phyloP scores from a whole-genome alignment of 148 eudicot genomes.

The Hydrangea macrophylla region DNA sequence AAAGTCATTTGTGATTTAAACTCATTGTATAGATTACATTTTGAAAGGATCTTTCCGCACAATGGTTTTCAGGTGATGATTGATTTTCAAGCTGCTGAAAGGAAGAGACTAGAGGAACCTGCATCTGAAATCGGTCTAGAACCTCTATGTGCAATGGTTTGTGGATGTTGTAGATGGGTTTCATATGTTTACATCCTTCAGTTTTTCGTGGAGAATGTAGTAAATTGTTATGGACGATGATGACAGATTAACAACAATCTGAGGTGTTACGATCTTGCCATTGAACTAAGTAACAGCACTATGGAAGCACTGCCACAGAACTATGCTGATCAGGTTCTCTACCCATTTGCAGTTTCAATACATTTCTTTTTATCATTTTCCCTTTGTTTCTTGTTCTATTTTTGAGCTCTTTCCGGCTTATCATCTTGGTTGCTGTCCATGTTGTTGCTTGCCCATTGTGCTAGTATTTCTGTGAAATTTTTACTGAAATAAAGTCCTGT shows the following conservation, averaged over 20 bases:
- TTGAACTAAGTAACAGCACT: constrained; percentile 93
- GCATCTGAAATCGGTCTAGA: constrained; percentile 98
- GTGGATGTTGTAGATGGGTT: constrained; percentile 21
- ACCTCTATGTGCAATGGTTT: constrained; percentile 91
- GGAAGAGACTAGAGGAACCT: constrained; percentile 89
- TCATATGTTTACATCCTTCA: constrained; percentile 2
- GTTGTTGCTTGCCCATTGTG: too few relatives aligned
- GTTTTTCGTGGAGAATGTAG: not conserved
- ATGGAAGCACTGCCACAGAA: constrained; percentile 84
- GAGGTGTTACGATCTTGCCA: constrained; percentile 93
- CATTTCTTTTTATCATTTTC: too few relatives aligned
- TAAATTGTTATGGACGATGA: not conserved
- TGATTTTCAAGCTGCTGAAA: constrained; percentile 97
- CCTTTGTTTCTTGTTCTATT: too few relatives aligned
- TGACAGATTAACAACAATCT: constrained; percentile 90
- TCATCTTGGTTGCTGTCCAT: too few relatives aligned
- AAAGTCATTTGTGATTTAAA: not conserved
- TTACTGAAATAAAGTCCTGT: too few relatives aligned
- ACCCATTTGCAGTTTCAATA: too few relatives aligned
- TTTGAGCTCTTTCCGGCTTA: too few relatives aligned
- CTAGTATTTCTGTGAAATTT: too few relatives aligned
- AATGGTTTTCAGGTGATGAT: constrained; percentile 69
- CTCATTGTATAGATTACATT: not conserved
- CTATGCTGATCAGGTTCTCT: constrained; percentile 98
- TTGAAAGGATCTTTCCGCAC: not conserved